Evolutionary conservation across 352 stramenopile genomes (phyloP).

Genomic region (Pythium diclinum): DNA sequence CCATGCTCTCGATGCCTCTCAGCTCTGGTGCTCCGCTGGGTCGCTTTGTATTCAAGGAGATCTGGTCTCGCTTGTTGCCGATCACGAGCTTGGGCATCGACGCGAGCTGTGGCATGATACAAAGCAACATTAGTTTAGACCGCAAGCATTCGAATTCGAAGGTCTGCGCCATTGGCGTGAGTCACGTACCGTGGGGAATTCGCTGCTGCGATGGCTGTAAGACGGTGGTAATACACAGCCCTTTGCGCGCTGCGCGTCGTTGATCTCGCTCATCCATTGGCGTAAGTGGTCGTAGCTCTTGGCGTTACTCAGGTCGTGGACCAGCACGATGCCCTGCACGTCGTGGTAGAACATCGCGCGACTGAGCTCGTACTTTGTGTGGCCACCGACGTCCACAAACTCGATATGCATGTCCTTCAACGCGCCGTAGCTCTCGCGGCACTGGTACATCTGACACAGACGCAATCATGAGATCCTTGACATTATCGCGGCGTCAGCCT

Average conservation of each 20-base stretch:
- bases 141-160: background rate
- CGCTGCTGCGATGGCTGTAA: constrained; percentile 24
- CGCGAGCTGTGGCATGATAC: constrained; percentile 26
- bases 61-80: constrained; percentile 75
- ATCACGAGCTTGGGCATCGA: constrained; percentile 71
- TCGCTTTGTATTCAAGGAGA: constrained; percentile 39
- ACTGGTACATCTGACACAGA: constrained; percentile 28
- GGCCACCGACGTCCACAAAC: constrained; percentile 81
- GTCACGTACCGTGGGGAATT: constrained; percentile 38
- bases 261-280: constrained; percentile 44
- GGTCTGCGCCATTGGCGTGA: background rate
- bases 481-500: background rate
- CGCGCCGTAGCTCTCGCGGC: constrained; percentile 34
- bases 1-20: constrained; percentile 46
- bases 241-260: constrained; percentile 41
- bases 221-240: constrained; percentile 49
- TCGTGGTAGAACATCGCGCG: constrained; percentile 79
- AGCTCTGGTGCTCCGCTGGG: constrained; percentile 37
- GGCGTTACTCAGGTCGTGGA: constrained; percentile 77
- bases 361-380: constrained; percentile 80
- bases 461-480: background rate
- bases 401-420: constrained; percentile 69
- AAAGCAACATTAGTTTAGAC: background rate
- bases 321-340: constrained; percentile 77
- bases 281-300: constrained; percentile 72